These are phyloP conservation scores for Cyanodermella asteris DNA, from an alignment of 2,329 filamentous ascomycete species.

Conservation along the genomic window DNA sequence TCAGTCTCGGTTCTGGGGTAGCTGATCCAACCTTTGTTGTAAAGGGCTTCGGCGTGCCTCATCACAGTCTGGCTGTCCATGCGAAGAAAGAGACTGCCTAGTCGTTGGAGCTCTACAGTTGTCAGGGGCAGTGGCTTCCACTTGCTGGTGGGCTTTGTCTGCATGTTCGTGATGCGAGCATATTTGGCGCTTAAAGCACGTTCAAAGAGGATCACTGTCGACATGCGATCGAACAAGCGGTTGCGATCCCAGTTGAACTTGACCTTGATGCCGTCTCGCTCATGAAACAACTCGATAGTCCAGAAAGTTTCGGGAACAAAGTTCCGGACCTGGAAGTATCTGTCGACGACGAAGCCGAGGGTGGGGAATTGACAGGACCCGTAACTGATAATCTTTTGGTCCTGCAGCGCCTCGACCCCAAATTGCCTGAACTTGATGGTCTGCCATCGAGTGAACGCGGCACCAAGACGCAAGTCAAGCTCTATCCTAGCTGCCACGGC, in stretches of 20 bases:
- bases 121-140: conserved; percentile 87
- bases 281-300: conserved; percentile 69
- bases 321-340: conserved; percentile 82
- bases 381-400: conserved; percentile 1
- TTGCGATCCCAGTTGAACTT: conserved; percentile 66
- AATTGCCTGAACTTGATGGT: conserved; percentile 67
- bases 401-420: conserved; percentile 1
- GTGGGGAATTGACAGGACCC: conserved; percentile 93
- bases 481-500: conserved; percentile 81
- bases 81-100: conserved; percentile 69
- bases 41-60: conserved; percentile 54
- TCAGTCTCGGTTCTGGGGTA: conserved; percentile 96
- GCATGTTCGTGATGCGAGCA: conserved; percentile 64
- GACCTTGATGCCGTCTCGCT: conserved; percentile 55
- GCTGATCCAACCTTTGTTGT: conserved; percentile 89
- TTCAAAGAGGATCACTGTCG: conserved; percentile 65
- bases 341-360: conserved; percentile 86
- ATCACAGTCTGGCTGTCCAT: conserved; percentile 85
- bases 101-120: conserved; percentile 90
- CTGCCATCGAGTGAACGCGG: conserved; percentile 74
- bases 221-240: conserved; percentile 70
- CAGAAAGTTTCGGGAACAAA: conserved; percentile 88
- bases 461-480: conserved; percentile 77
- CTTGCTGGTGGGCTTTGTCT: conserved; percentile 79
- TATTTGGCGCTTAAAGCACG: conserved; percentile 54